Percentiles rank a stretch among this genome's conserved stretches.
Conservation (phyloP, 1,139 yeast species). For the Yamadazyma diospyri region DNA sequence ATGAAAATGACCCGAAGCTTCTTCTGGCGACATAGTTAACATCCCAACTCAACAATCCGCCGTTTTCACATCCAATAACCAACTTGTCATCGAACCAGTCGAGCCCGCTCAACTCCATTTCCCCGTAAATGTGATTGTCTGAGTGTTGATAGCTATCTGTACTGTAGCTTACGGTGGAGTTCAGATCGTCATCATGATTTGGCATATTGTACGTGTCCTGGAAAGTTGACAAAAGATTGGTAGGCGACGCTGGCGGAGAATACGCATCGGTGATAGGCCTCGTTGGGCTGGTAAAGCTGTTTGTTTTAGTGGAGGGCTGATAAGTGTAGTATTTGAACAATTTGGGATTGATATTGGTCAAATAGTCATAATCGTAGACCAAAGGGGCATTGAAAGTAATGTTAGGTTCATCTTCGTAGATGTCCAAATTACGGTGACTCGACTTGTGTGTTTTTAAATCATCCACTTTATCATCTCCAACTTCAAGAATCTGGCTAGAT, state of each 20-base stretch:
- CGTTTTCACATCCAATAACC: conserved; percentile 41
- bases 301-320: conserved; percentile 12
- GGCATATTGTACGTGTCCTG: conserved; percentile 8
- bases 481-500: conserved; percentile 6
- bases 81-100: conserved; percentile 38
- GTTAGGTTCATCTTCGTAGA: conserved; percentile 14
- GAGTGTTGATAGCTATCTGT: conserved; percentile 25
- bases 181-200: not conserved
- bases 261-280: no score
- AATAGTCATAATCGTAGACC: conserved; percentile 43
- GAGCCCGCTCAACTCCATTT: conserved; percentile 43
- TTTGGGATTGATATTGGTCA: conserved; percentile 36
- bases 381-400: conserved; percentile 35
- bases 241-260: not conserved
- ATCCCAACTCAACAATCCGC: conserved; percentile 44
- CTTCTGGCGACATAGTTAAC: conserved; percentile 39
- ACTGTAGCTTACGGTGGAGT: conserved; percentile 3
- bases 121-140: conserved; percentile 42
- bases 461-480: not conserved
- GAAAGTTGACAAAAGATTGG: conserved; percentile 3
- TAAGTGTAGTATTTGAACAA: conserved; percentile 37
- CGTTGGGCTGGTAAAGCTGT: not conserved
- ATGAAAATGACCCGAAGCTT: conserved; percentile 29
- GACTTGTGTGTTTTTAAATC: conserved; percentile 1
- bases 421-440: conserved; percentile 12